Evolutionary conservation across 495 filamentous ascomycete species (phyloP), one percentile per base, ranked within the genome.

Genomic region (Tuber aestivum): DNA sequence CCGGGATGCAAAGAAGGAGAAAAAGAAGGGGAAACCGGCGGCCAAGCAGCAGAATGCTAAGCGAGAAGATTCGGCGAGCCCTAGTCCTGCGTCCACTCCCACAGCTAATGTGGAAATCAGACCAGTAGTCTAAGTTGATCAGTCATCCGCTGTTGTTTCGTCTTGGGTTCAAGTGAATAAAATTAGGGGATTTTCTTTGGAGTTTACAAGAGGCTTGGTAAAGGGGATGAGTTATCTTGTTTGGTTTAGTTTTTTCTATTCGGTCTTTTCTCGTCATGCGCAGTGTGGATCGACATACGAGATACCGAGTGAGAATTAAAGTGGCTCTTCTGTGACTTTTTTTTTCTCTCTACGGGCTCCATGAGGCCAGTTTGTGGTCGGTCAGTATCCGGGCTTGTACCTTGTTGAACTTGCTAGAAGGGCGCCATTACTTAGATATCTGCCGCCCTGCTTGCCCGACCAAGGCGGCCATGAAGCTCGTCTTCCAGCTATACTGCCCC

Each of bases 1-100:
- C 20, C 69, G 92, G 83, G 92, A 91, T 73, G 89, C 92, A 70
- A 90, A 90, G 21, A 88, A 88, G 35, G 89, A 86, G 80, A 83
- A 86, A 73, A 85, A 83, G 68, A 85, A 86, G 81, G 83, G 86
- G 3, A 88, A 89, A 85, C 85, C 88, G 78, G 82, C 83, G 41
- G 84, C 83, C 23, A 84, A 85, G 74, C 84, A 83, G 76, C 72
- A 78, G 14, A 78, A 80, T 56, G 41, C 35, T n/a, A 79, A 79
- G 72, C 65, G 73, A 61, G 70, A 10, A 7, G 68, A 77, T 72
- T 35, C 56, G 12, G 18, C n/a, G 20, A 72, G 6, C 14, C 72
- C 71, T 37, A 35, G 23, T 32, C 7, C 37, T 68, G 35, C 27
- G 14, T 5, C 27, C 3, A 35, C 32, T 35, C 16, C 32, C 8